Base-by-base conservation (phyloP, 768 basidiomycete genomes). In the Collybia mongolica region DNA sequence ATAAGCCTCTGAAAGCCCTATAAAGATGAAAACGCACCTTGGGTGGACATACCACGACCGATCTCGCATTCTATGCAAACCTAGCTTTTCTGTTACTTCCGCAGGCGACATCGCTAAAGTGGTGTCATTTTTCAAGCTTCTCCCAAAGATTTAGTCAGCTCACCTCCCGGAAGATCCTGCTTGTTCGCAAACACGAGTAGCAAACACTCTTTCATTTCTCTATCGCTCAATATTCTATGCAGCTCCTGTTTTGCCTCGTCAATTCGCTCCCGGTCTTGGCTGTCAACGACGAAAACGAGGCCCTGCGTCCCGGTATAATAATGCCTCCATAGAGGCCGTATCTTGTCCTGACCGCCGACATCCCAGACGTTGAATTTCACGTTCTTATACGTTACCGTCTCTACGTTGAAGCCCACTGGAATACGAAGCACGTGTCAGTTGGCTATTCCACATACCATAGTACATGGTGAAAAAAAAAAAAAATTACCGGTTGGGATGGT, bases 291-390 rank as follows among this genome's bases (percentile, higher is more conserved):
- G 65, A 97, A 98, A 48, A 98, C 95, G 55, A 98, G 84, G 50
- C 95, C 96, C 72, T 98, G 96, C 1, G 96, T 98, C 53, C 96
- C 96, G 11, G 96, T 98, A 75, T 98, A 98, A 71, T 98, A 98
- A 71, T 98, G 96, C 72, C 96, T 81, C 96, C 96, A 98, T 37
- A 98, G 77, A 20, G 96, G 96, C 44, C 96, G 82, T 64, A 98
- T 98, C 81, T 98, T 98, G 77, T 98, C 96, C 73, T 98, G 96
- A n/a, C 96, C 96, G 61, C 96, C 96, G 36, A 98, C 96, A 65
- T 97, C 93, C 93, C 93, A 90, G 6, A 91, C 88, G 58, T 92
- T 93, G 75, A 93, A 93, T 67, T 91, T 91, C 64, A 93, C 94
- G 54, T 98, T 98, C 81, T 97, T 97, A 75, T 98, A 98, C 41